Conservation (phyloP, 495 filamentous ascomycete genomes). For the Trichoderma virens region DNA sequence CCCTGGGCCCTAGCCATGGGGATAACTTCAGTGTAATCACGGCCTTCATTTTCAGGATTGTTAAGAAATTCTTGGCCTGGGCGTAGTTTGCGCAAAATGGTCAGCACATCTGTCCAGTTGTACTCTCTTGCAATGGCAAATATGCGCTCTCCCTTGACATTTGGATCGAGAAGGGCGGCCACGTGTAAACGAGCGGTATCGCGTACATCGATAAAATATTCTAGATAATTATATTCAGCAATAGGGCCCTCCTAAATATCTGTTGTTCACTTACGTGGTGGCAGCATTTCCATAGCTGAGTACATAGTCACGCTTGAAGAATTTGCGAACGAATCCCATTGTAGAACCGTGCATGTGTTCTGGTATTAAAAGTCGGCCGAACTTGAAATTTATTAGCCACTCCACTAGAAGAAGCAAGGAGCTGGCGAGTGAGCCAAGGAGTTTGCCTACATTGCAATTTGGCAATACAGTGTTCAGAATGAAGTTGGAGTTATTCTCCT, state of each 20-base stretch:
- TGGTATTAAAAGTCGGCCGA: background rate
- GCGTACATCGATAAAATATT: background rate
- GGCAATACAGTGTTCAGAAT: background rate
- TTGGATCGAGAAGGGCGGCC: background rate
- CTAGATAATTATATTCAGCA: background rate
- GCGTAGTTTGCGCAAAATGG: background rate
- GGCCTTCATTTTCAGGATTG: background rate
- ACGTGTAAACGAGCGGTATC: background rate
- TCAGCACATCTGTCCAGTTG: background rate
- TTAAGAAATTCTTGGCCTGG: background rate
- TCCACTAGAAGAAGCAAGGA: background rate
- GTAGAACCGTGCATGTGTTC: background rate
- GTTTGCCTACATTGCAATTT: background rate
- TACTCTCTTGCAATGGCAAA: background rate
- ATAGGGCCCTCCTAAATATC: background rate
- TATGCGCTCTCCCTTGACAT: background rate
- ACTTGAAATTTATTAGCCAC: background rate
- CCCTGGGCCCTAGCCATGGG: background rate
- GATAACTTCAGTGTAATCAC: background rate
- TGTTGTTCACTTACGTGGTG: background rate
- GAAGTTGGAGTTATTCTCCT: background rate
- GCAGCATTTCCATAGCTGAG: background rate
- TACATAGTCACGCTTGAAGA: background rate
- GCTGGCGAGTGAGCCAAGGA: no score
- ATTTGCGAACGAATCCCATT: background rate